Conservation (phyloP, 345 rosid species). For the Sisymbrium altissimum region DNA sequence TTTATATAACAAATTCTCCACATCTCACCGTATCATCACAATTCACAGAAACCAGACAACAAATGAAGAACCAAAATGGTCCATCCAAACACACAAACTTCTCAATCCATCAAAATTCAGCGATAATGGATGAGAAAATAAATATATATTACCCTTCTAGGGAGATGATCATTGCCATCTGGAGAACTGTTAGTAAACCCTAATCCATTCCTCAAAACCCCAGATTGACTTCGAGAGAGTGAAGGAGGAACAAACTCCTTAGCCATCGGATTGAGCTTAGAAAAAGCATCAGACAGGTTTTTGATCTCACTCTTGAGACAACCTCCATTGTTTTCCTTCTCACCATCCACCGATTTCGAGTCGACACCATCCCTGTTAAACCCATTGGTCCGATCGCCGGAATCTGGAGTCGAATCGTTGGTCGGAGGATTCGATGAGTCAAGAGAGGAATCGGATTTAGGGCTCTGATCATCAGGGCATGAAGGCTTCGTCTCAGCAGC, state of each 20-base stretch:
- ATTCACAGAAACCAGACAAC: constrained; percentile 18
- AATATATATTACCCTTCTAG: constrained; percentile 58
- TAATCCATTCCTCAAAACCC: constrained; percentile 50
- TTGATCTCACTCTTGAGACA: constrained; percentile 57
- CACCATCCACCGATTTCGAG: constrained; percentile 13
- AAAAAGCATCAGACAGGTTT: constrained; percentile 73
- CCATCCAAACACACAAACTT: constrained; percentile 9
- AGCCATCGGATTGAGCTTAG: constrained; percentile 95
- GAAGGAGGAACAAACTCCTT: constrained; percentile 94
- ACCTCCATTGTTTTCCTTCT: constrained; percentile 12
- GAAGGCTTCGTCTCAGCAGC: constrained; percentile 42
- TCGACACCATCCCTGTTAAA: constrained; percentile 17
- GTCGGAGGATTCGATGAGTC: constrained; percentile 29
- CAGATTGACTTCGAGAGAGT: constrained; percentile 38
- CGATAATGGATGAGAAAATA: not conserved
- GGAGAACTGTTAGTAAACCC: constrained; percentile 59
- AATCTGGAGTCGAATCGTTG: constrained; percentile 22
- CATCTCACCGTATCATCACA: constrained; percentile 1
- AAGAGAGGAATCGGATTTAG: constrained; percentile 40
- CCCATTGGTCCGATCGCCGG: constrained; percentile 34
- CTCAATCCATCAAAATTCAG: constrained; percentile 15
- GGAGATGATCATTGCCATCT: constrained; percentile 48
- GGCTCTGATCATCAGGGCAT: constrained; percentile 48
- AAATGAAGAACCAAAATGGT: not conserved
- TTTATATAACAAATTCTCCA: not conserved